These are phyloP conservation scores for Gonium pectorale DNA, from an alignment of 139 green algal genomes.

Conservation along the genomic window DNA sequence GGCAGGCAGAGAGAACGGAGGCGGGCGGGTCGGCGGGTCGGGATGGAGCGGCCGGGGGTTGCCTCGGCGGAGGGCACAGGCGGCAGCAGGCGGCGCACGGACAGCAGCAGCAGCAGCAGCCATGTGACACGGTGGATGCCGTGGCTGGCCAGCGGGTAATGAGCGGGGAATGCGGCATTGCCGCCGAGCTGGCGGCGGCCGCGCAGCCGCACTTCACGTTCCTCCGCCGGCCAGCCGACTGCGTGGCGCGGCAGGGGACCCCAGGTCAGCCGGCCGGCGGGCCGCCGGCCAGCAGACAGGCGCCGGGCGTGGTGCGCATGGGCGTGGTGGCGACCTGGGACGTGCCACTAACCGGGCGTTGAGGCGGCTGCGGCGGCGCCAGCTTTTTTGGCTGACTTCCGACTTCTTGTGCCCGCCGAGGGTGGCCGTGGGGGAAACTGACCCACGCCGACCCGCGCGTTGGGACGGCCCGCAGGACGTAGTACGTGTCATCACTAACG, in stretches of 20 bases:
- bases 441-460: too few species aligned
- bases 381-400: too few species aligned
- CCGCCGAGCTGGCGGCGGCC: background rate
- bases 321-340: background rate
- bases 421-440: too few species aligned
- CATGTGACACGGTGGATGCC: too few species aligned
- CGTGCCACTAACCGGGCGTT: too few species aligned
- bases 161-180: background rate
- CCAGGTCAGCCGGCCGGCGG: background rate
- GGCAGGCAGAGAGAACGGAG: too few species aligned
- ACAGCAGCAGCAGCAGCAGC: background rate
- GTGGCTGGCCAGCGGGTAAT: background rate
- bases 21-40: too few species aligned
- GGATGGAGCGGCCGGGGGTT: too few species aligned
- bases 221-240: background rate
- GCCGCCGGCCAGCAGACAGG: background rate
- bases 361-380: too few species aligned
- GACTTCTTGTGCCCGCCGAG: too few species aligned
- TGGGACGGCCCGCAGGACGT: too few species aligned
- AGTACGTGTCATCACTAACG: too few species aligned
- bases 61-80: background rate
- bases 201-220: background rate
- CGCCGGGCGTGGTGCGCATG: background rate
- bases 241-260: background rate
- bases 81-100: background rate